Evolutionary conservation across 192 early-diverging fungal genomes (phyloP), one percentile per base, ranked within the genome.

Genomic region (Coemansia sp.): DNA sequence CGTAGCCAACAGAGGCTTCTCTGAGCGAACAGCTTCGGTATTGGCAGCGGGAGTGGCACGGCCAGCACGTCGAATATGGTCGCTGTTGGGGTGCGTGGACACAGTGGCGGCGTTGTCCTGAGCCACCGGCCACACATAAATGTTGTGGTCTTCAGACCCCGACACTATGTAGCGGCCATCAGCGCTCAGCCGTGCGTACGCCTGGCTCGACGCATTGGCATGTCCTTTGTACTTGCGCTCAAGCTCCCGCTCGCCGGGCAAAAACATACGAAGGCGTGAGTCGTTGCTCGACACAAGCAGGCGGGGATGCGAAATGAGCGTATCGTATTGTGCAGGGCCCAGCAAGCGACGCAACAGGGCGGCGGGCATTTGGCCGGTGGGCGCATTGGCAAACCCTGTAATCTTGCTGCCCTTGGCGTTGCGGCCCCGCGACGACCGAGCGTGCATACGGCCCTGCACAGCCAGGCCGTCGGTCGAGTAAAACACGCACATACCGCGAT

Each of bases 401-500:
- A 96, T 92, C 57, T 93, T 93, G 52, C 80, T 85, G 14, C 87
- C 86, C 59, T 88, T 87, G 2, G 83, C 69, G 39, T 87, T 84
- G 48, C 84, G 73, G 24, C 83, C 82, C 27, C 85, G 76, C 11
- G 85, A 73, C 27, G 75, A 85, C 53, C 84, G 77, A 32, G 93
- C 85, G 50, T 87, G 81, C 59, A 96, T 91, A 59, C 91, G 92
- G 15, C 92, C 94, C 64, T 90, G 89, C 60, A 94, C 94, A 43
- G 82, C 79, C 17, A 96, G 75, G 1, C 84, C 90, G 50, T 90
- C 86, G 6, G 87, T 87, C 39, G 92, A 88, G 76, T 92, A 95
- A 75, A 96, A 95, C 47, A 92, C 86, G 57, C 89, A 86, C 55
- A 87, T 81, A 8, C 94, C 94, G 37, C 79, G 77, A 65, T 86